Evolutionary conservation across 805 yeast genomes (phyloP), one percentile per base, ranked within the genome.

Genomic region (Nakazawaea molendinolei): DNA sequence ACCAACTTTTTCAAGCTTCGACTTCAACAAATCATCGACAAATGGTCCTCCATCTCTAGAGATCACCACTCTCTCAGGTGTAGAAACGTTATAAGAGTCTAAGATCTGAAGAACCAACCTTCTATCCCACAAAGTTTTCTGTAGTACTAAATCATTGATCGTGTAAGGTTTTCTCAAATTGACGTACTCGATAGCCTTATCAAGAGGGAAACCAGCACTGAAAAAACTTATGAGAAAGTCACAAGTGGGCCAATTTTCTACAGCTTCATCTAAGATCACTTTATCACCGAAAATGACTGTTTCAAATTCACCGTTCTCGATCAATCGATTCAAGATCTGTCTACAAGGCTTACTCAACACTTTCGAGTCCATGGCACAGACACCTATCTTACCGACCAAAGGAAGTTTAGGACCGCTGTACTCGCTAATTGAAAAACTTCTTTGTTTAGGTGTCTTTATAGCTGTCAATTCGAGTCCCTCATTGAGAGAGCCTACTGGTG

Each of bases 221-320:
- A 92, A 92, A 59, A 92, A 92, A 46, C 90, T 80, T 43, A 92
- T 85, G 44, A 92, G 67, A 51, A 86, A 92, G 56, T 92, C 99
- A 63, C 98, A 92, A 24, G 95, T 86, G 25, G 99, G 99, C 99
- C 99, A 92, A 55, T 87, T 86, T 61, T 92, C 97, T 41, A 92
- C 74, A 12, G 72, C 63, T 61, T 94, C 98, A 58, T 92, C 98
- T 38, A 92, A 61, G 34, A 92, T 90, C 17, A 87, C 97, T 59
- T 92, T 92, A 57, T 92, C 99, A 41, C 97, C 97, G 64, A 92
- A 92, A 37, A 92, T 87, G 14, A 92, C 84, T 0, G 97, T 86
- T 52, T 92, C 97, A 56, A 92, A 92, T 61, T 92, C 97, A 20
- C 96, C 97, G 47, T 84, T 79, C 47, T 84, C 95, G 40, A 90